Evolutionary conservation across 2,329 filamentous ascomycete genomes (phyloP).

Genomic region (Fusarium albosuccineum): DNA sequence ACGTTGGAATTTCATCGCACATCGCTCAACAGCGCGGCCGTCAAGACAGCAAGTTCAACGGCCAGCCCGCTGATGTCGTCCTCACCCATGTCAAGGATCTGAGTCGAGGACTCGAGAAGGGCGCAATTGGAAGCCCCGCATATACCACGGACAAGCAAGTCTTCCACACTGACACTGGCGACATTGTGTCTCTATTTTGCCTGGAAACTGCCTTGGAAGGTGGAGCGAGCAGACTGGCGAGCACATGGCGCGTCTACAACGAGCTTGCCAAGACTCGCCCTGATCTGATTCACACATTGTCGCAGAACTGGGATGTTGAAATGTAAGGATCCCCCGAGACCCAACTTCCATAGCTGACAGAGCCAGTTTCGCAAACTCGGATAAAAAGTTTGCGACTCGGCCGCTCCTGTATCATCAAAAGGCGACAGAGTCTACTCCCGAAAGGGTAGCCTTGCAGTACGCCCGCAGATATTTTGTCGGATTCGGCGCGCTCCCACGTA

Average conservation of each 20-base stretch:
- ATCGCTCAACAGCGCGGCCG: slow-evolving; percentile 66
- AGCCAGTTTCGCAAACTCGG: slow-evolving; percentile 20
- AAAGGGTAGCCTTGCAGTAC: slow-evolving; percentile 26
- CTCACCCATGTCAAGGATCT: slow-evolving; percentile 69
- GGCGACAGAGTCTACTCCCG: background rate
- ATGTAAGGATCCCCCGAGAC: slow-evolving; percentile 48
- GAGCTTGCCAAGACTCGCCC: slow-evolving; percentile 68
- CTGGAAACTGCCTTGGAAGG: slow-evolving; percentile 65
- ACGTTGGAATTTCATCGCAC: slow-evolving; percentile 70
- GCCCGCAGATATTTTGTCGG: slow-evolving; percentile 38
- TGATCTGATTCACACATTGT: slow-evolving; percentile 68
- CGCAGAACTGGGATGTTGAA: slow-evolving; percentile 60
- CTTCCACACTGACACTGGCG: slow-evolving; percentile 72
- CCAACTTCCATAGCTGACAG: fast-evolving
- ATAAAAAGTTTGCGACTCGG: slow-evolving; percentile 17
- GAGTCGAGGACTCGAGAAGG: slow-evolving; percentile 50
- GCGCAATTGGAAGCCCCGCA: slow-evolving; percentile 65
- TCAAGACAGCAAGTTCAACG: slow-evolving; percentile 62
- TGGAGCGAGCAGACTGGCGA: slow-evolving; percentile 68
- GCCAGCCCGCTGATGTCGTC: slow-evolving; percentile 64
- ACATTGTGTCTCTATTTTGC: slow-evolving; percentile 69
- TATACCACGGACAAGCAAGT: slow-evolving; percentile 72
- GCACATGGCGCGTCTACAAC: slow-evolving; percentile 72
- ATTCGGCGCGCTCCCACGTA: slow-evolving; percentile 57
- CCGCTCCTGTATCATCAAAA: slow-evolving; percentile 29